Evolutionary conservation across 1,284 basidiomycete species (phyloP), one percentile per base, ranked within the genome.

Genomic region (Fomitopsis palustris): DNA sequence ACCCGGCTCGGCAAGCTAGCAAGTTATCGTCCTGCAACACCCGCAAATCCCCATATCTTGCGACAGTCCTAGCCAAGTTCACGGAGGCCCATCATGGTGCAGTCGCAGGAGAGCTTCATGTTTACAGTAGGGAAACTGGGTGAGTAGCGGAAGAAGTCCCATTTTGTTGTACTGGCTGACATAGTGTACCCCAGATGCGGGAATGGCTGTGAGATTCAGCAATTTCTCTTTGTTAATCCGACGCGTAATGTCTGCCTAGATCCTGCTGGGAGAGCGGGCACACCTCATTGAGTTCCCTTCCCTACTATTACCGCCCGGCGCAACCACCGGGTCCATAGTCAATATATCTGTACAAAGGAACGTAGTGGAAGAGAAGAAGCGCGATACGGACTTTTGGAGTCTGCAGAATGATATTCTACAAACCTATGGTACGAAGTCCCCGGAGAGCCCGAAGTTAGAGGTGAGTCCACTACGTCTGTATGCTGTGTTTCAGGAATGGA

Each of bases 281-380:
- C 95, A 97, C 70, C 81, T 96, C 37, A 96, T 98, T 69, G 95
- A 98, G 74, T 98, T 98, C 72, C 95, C 95, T 1, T 97, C 95
- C 0, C 81, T 98, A 27, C 82, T 98, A 1, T 79, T 98, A 12
- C 95, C 95, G 2, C 91, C 94, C 0, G 95, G 94, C 17, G 88
- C 93, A 1, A 87, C 90, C 3, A 86, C 95, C 0, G 95, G 95
- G 9, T 96, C 94, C n/a, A 97, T 98, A 65, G 92, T 98, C 66
- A 96, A 95, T 70, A 98, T 98, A 71, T 88, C 93, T 5, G 93
- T 97, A 16, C 83, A 92, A 64, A 86, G 94, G 62, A 96, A 98
- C 72, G 73, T 85, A 31, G 71, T 79, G 0, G 94, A 95, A 63
- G 95, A 98, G 74, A 84, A 88, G 67, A 83, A 85, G 64, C 83